A percentile compares a stretch with the other conserved stretches of the same genome.
Evolutionary conservation across 305 asterid genomes (phyloP).

Genomic region (Plantago rigida): DNA sequence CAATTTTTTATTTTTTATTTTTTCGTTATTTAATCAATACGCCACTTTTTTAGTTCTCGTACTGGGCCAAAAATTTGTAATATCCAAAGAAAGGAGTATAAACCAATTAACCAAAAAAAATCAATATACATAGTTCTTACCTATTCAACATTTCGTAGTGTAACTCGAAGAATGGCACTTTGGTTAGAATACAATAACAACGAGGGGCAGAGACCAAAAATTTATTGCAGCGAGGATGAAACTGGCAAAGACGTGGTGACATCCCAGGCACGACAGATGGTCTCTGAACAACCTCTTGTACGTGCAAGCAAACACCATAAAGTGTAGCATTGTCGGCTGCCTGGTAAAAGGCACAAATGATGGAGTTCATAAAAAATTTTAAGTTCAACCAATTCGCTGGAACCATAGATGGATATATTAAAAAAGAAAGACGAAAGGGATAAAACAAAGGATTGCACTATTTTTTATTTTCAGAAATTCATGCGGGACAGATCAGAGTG

Average conservation of each 20-base stretch:
- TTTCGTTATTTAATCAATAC: no score
- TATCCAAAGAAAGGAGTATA: no score
- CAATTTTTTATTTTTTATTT: no score
- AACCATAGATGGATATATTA: slow-evolving; percentile 5
- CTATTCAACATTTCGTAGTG: slow-evolving; percentile 86
- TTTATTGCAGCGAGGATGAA: slow-evolving; percentile 45
- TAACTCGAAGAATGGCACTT: slow-evolving; percentile 83
- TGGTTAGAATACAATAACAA: slow-evolving; percentile 84
- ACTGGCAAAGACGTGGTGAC: slow-evolving; percentile 46
- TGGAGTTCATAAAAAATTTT: slow-evolving; percentile 22
- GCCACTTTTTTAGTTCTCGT: no score
- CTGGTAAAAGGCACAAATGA: slow-evolving; percentile 40
- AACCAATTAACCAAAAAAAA: no score
- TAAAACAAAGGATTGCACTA: no score
- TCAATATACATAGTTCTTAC: slow-evolving; percentile 27
- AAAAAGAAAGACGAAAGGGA: background rate
- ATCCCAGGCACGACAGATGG: slow-evolving; percentile 53
- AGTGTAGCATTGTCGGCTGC: slow-evolving; percentile 90
- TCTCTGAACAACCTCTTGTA: slow-evolving; percentile 77
- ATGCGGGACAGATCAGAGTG: no score
- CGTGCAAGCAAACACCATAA: slow-evolving; percentile 88
- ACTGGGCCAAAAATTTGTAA: no score
- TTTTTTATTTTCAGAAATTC: no score
- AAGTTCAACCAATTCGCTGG: slow-evolving; percentile 4
- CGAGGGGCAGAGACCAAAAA: slow-evolving; percentile 91